Evolutionary conservation across 148 eudicot genomes (phyloP), one percentile per base, ranked within the genome.

Genomic region (Chenopodium suecicum): DNA sequence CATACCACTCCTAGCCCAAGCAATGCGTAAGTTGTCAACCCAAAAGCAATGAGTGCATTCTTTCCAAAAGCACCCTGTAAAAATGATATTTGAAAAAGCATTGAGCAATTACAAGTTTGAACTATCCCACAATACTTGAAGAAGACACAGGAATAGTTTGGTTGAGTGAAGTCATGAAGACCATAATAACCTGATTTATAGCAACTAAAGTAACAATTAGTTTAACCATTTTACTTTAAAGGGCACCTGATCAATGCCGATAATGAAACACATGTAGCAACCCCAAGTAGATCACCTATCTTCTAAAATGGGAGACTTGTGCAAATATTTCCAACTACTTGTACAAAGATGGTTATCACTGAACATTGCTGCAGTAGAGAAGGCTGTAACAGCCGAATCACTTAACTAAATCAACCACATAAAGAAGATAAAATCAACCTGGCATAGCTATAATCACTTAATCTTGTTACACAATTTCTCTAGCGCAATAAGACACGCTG

Each of bases 1-100:
- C 91, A 76, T 94, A 97, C 99, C 92, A 91, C 97, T 82, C 99
- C 99, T 74, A 97, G 77, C 19, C 99, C 99, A 48, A 97, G 93
- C 84, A 97, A 80, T 79, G 91, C 72, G 75, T 97, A 97, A 13
- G 98, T 97, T 52, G 95, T 86, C 92, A 97, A 89, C 68, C 98
- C 97, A 83, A 88, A 90, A 82, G 92, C 92, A 79, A 88, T 41
- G 8, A 97, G 89, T 10, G 94, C 92, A 81, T 79, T 84, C 85
- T 92, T 97, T 47, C 98, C 97, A 74, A 89, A 97, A 86, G 98
- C 98, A 79, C 98, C 99, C 99, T 97, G 90, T 78, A 70, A 84
- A 80, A 32, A 6, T 62, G 52, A 25, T 47, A 41, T 50, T 37
- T 23, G 64, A n/a, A 41, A 62, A 9, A 25, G 3, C 12, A 20